phyloP scores from a whole-genome alignment of 1,139 yeast genomes.

The Scheffersomyces stambukii region DNA sequence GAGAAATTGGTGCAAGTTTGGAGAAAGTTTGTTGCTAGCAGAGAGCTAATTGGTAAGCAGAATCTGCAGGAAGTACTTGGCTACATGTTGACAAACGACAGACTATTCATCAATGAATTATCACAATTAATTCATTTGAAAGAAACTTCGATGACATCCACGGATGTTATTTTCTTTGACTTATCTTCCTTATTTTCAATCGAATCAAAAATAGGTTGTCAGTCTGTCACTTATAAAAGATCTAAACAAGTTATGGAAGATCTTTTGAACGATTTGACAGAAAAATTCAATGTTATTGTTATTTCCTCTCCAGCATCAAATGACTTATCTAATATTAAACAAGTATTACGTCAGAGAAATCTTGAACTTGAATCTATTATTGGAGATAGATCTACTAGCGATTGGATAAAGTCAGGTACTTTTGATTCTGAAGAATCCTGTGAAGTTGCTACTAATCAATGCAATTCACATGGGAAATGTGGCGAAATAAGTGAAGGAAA shows the following conservation, averaged over 20 bases:
- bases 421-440: constrained; percentile 50
- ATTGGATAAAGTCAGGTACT: constrained; percentile 1
- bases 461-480: constrained; percentile 63
- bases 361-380: too few relatives aligned
- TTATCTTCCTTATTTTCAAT: constrained; percentile 40
- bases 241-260: constrained; percentile 31
- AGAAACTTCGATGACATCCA: constrained; percentile 11
- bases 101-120: constrained; percentile 43
- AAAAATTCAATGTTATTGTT: constrained; percentile 29
- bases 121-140: constrained; percentile 40
- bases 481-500: constrained; percentile 2
- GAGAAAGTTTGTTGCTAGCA: constrained; percentile 28
- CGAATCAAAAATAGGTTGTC: constrained; percentile 37
- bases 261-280: constrained; percentile 19
- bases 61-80: constrained; percentile 9
- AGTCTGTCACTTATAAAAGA: constrained; percentile 36
- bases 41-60: constrained; percentile 1
- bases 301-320: constrained; percentile 12
- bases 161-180: constrained; percentile 28
- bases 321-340: too few relatives aligned
- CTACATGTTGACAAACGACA: constrained; percentile 35
- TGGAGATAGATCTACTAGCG: too few relatives aligned
- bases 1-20: constrained; percentile 32
- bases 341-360: too few relatives aligned
- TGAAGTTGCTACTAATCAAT: constrained; percentile 46